Percentiles rank a stretch among this genome's conserved stretches.
These are phyloP conservation scores for Nothophoma quercina DNA, from an alignment of 2,329 filamentous ascomycete genomes.

Conservation along the genomic window DNA sequence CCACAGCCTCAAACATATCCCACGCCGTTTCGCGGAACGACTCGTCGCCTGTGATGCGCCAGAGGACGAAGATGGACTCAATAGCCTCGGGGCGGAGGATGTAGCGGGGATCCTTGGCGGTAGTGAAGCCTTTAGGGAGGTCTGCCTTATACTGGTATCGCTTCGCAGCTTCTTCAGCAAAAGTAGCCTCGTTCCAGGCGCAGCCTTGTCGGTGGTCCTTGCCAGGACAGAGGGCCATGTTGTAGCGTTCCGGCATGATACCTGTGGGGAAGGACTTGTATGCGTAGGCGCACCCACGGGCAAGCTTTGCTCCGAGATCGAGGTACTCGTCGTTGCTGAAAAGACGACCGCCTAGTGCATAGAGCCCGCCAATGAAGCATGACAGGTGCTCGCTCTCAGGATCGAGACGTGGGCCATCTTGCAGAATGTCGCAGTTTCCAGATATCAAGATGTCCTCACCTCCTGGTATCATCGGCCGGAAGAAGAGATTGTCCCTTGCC, in stretches of 20 bases:
- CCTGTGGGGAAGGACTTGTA: conserved; percentile 63
- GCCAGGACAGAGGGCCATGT: conserved; percentile 58
- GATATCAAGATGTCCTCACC: conserved; percentile 56
- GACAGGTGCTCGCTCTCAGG: conserved; percentile 64
- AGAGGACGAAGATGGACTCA: conserved; percentile 65
- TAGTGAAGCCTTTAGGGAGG: conserved; percentile 52
- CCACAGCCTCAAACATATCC: conserved; percentile 56
- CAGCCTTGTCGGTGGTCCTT: conserved; percentile 46
- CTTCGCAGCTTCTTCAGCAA: conserved; percentile 47
- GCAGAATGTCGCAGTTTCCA: conserved; percentile 52
- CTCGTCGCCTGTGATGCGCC: conserved; percentile 63
- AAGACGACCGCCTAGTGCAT: conserved; percentile 63
- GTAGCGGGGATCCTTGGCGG: conserved; percentile 53
- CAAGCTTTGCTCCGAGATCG: conserved; percentile 62
- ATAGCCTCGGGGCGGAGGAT: conserved; percentile 63
- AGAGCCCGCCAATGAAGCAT: conserved; percentile 68
- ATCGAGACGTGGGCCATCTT: conserved; percentile 35
- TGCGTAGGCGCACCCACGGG: conserved; percentile 67
- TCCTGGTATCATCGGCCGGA: conserved; percentile 56
- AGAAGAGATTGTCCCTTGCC: conserved; percentile 55
- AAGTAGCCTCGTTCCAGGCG: conserved; percentile 61
- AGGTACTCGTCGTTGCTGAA: conserved; percentile 62
- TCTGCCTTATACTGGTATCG: conserved; percentile 34
- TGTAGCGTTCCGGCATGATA: conserved; percentile 67
- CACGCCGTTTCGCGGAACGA: conserved; percentile 53